Conservation (phyloP, 345 rosid genomes). For the Aquilaria yunnanensis region DNA sequence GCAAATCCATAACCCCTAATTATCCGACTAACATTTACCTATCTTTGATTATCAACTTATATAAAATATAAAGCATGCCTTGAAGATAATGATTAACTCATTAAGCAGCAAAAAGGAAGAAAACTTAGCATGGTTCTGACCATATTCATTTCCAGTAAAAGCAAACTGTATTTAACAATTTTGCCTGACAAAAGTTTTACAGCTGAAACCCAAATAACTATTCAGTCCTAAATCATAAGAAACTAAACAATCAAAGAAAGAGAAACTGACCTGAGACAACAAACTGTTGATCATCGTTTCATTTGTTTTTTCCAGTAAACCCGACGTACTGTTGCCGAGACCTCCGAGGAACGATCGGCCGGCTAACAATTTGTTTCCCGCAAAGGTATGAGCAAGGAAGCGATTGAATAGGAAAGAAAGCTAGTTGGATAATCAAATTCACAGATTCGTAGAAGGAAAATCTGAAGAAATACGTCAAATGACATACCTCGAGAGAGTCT, state of each 20-base stretch:
- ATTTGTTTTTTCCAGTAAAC: constrained; percentile 21
- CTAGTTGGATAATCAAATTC: neutral
- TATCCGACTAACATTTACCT: too few species aligned
- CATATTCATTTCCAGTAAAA: too few species aligned
- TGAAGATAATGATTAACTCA: too few species aligned
- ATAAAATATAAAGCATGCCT: too few species aligned
- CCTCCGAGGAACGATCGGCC: constrained; percentile 37
- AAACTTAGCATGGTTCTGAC: too few species aligned
- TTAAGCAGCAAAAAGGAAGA: too few species aligned
- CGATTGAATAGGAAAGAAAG: too few species aligned
- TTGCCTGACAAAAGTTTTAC: too few species aligned
- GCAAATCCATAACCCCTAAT: neutral
- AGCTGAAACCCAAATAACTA: too few species aligned
- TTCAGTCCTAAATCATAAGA: neutral
- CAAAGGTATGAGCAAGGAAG: too few species aligned
- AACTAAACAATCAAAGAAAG: neutral
- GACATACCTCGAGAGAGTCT: constrained; percentile 14
- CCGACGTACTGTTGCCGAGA: constrained; percentile 27
- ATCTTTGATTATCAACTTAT: too few species aligned
- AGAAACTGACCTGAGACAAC: constrained; percentile 37
- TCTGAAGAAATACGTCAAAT: neutral
- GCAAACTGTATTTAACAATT: too few species aligned
- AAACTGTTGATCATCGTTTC: constrained; percentile 21
- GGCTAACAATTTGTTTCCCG: constrained; percentile 13
- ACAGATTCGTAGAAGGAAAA: neutral